These are phyloP conservation scores for Verruconis gallopava DNA, from an alignment of 2,329 filamentous ascomycete species.

Conservation along the genomic window DNA sequence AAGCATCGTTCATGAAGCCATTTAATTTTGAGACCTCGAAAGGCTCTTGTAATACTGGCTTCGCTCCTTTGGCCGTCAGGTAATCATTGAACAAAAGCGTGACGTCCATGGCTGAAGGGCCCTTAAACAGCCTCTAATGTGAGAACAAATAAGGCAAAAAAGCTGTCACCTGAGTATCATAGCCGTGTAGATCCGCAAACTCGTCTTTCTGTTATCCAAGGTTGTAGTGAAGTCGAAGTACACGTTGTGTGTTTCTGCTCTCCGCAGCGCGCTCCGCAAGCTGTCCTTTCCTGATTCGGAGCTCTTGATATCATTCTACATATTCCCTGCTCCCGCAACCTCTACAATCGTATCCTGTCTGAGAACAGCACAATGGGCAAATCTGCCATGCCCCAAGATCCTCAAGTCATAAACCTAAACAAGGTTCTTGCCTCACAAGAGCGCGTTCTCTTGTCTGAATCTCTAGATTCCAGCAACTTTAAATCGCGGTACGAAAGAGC, in stretches of 20 bases:
- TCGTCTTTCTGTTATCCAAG: too few relatives aligned
- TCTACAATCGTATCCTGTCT: not conserved
- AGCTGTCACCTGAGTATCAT: too few relatives aligned
- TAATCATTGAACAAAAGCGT: not conserved
- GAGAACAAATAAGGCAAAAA: too few relatives aligned
- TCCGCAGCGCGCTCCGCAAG: too few relatives aligned
- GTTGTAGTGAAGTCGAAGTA: too few relatives aligned
- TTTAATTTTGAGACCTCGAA: conserved; percentile 44
- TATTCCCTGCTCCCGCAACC: too few relatives aligned
- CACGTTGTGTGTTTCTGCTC: too few relatives aligned
- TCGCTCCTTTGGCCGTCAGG: not conserved
- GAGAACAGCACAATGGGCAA: not conserved
- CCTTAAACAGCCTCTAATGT: not conserved
- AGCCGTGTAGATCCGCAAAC: too few relatives aligned
- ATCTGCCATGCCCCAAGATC: not conserved
- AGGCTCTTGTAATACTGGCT: not conserved
- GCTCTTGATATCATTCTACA: too few relatives aligned
- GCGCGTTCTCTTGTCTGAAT: conserved; percentile 48
- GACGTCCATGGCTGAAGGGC: not conserved
- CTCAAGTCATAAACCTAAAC: conserved; percentile 39
- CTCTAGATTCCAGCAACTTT: conserved; percentile 45
- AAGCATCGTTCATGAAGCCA: conserved; percentile 86
- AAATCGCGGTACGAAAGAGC: conserved; percentile 54
- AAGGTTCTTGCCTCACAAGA: conserved; percentile 55
- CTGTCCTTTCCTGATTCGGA: too few relatives aligned